Base-by-base conservation (phyloP, 75 land plant species). In the Cryptomeria japonica region DNA sequence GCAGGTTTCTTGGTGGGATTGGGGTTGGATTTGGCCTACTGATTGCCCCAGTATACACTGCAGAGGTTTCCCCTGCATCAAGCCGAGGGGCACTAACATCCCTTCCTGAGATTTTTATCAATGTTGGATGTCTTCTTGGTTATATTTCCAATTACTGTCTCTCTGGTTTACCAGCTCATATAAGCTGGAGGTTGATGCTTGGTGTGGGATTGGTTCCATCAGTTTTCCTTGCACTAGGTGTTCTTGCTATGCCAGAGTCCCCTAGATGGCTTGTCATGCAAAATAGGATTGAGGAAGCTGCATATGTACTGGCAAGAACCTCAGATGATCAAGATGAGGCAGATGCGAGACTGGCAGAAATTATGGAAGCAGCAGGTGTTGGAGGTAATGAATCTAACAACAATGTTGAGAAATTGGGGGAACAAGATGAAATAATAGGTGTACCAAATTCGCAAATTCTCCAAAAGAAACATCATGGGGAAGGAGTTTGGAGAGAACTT, bases 31-130 rank as follows among this genome's bases (percentile, higher is more conserved):
- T 94, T 37, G 96, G 94, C 13, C 88, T 94, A 61, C 94, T 95
- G 96, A 93, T 95, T 75, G 96, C 96, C 2, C 96, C 96, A 31
- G 92, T 95, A 11, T 94, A 95, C 86, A 94, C 95, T 34, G 97
- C 94, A 2, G 97, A 95, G 90, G 89, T 95, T 58, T 88, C 97
- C 18, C 97, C 97, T 36, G 86, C 95, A 38, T 88, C 86, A 51
- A 86, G 91, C 61, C 85, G 96, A 86, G 96, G 96, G 41, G 86
- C 92, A 2, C 89, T 95, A 39, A 92, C 94, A 16, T 95, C 97
- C 14, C 91, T 94, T 83, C 94, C 96, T 1, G 96, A 95, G 86
- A 93, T 95, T 44, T 95, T 94, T 83, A 93, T 95, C 73, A 95
- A 95, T 78, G 19, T 90, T 0, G 97, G 97, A 15, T 92, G 94